A percentile compares a stretch with the other conserved stretches of the same genome.
Conservation (phyloP, 163 green algal genomes). For the Smithsoniella earleae region DNA sequence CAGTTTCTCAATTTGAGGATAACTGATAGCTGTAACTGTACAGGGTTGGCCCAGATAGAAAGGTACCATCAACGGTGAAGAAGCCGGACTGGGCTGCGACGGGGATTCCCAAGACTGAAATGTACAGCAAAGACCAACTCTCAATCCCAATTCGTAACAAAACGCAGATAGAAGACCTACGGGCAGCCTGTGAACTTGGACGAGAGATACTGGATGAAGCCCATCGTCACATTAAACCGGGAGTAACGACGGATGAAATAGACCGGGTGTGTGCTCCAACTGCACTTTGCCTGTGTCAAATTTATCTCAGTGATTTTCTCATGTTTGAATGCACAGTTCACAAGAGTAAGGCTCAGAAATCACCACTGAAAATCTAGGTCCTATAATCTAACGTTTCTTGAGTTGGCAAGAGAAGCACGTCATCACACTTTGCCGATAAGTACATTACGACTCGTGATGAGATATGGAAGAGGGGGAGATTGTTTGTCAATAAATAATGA, state of each 20-base stretch:
- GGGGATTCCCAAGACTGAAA: constrained; percentile 51
- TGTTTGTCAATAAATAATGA: no score
- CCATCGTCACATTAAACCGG: constrained; percentile 55
- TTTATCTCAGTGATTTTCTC: no score
- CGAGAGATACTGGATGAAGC: constrained; percentile 67
- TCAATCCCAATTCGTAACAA: constrained; percentile 48
- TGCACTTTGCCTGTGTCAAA: no score
- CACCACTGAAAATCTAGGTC: neutral
- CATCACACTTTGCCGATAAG: no score
- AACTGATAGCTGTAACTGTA: constrained; percentile 22
- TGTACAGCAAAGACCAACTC: constrained; percentile 60
- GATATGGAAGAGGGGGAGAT: no score
- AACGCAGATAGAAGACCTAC: constrained; percentile 62
- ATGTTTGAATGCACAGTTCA: no score
- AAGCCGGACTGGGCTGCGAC: constrained; percentile 64
- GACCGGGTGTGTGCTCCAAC: constrained; percentile 79
- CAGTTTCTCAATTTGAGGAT: neutral
- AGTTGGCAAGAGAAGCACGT: no score
- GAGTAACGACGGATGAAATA: constrained; percentile 90
- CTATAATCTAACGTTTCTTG: neutral
- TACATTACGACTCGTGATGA: no score
- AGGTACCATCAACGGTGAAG: constrained; percentile 67
- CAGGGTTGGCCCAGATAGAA: neutral
- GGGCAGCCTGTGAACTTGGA: constrained; percentile 61
- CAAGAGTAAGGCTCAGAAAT: no score